phyloP scores from a whole-genome alignment of 2,329 filamentous ascomycete genomes.

The Knufia fluminis region DNA sequence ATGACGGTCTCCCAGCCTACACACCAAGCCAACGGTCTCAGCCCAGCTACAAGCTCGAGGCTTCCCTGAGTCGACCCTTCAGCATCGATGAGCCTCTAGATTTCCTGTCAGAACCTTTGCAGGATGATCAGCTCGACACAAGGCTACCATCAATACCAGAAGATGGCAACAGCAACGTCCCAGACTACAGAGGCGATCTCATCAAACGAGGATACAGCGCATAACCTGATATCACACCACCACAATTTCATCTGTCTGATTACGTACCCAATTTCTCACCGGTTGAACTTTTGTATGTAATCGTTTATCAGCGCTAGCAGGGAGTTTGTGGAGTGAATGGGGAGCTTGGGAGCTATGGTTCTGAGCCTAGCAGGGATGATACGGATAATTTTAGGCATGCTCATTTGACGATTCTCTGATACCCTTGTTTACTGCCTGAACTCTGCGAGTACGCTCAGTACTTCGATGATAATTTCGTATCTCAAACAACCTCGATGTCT shows the following conservation, averaged over 20 bases:
- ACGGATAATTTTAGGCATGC: too few relatives aligned
- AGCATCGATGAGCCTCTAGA: constrained; percentile 5
- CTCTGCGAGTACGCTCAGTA: too few relatives aligned
- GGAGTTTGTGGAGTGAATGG: constrained; percentile 1
- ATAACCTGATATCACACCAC: background rate
- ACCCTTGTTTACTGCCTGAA: too few relatives aligned
- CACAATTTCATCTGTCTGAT: background rate
- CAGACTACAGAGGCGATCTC: background rate
- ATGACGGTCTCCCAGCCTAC: background rate
- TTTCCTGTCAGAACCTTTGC: constrained; percentile 1
- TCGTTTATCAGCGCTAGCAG: background rate
- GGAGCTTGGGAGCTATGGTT: background rate
- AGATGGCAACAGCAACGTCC: background rate
- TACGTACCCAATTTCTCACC: background rate
- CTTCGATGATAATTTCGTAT: too few relatives aligned
- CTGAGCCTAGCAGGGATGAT: background rate
- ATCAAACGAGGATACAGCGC: constrained; percentile 2
- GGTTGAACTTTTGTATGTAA: background rate
- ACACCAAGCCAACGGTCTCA: background rate
- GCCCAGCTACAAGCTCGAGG: constrained; percentile 5
- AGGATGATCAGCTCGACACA: background rate
- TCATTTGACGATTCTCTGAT: too few relatives aligned
- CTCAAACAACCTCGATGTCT: too few relatives aligned
- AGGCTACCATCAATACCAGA: background rate
- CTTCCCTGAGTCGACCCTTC: background rate